Percentiles rank a stretch among this genome's conserved stretches.
phyloP scores from a whole-genome alignment of 768 basidiomycete genomes.

The Mycena filopes region DNA sequence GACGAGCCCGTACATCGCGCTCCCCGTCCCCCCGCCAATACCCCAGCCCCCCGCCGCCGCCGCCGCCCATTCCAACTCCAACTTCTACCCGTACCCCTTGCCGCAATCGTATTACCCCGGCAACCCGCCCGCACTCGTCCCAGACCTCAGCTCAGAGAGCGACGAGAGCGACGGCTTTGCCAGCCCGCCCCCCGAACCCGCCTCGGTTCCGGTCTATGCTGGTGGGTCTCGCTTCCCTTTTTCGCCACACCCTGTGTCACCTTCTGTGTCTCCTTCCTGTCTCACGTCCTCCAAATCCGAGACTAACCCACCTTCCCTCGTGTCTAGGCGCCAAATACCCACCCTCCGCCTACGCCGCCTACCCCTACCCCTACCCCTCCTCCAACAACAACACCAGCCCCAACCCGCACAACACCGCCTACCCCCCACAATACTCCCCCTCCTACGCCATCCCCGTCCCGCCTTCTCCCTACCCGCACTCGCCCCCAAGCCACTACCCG shows the following conservation, averaged over 20 bases:
- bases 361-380: not conserved
- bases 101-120: not conserved
- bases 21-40: conserved; percentile 36
- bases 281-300: not conserved
- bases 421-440: not conserved
- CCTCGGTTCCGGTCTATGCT: not conserved
- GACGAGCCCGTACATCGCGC: conserved; percentile 35
- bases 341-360: not conserved
- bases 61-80: not conserved
- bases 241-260: no score
- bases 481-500: not conserved
- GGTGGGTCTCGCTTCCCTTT: not conserved
- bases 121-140: conserved; percentile 61
- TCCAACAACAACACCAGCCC: not conserved
- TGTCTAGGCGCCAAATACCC: conserved; percentile 4
- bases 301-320: no score
- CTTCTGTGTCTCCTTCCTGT: not conserved
- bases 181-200: conserved; percentile 46
- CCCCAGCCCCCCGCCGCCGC: conserved; percentile 6
- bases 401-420: not conserved
- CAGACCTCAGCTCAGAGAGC: conserved; percentile 70
- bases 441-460: not conserved
- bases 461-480: not conserved
- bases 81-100: not conserved
- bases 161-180: conserved; percentile 71